These are phyloP conservation scores for Mucor circinelloides DNA, from an alignment of 371 early-diverging fungal species.

Conservation along the genomic window DNA sequence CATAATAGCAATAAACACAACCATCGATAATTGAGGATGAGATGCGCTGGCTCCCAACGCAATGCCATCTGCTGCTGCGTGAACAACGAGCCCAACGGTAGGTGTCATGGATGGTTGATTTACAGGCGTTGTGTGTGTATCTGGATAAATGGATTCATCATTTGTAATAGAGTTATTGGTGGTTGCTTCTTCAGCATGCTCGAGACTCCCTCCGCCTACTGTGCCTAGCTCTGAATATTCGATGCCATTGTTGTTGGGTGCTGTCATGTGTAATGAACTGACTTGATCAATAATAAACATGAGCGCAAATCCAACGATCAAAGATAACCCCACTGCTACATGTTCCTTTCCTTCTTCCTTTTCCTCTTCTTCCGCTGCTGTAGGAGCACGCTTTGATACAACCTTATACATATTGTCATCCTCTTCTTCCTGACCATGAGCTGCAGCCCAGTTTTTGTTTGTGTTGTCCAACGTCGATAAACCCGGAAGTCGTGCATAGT, in stretches of 20 bases:
- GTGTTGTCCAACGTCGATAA: conserved; percentile 12
- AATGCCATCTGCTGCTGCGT: conserved; percentile 95
- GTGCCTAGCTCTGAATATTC: conserved; percentile 16
- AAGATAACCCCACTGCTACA: conserved; percentile 78
- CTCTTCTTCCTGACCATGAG: background rate
- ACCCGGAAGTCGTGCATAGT: background rate
- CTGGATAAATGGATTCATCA: background rate
- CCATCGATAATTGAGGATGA: conserved; percentile 73
- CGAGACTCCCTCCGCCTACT: background rate
- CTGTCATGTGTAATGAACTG: conserved; percentile 58
- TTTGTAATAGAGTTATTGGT: background rate
- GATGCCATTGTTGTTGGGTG: background rate
- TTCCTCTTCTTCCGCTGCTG: background rate
- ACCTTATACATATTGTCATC: background rate
- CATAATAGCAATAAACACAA: conserved; percentile 95
- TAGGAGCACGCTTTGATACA: background rate
- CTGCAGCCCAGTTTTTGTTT: background rate
- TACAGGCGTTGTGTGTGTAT: background rate
- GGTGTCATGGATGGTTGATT: conserved; percentile 33
- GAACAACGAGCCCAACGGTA: conserved; percentile 89
- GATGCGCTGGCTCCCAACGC: conserved; percentile 84
- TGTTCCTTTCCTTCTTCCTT: conserved; percentile 22
- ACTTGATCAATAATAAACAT: conserved; percentile 90
- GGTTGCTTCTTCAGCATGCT: background rate
- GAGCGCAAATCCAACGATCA: conserved; percentile 82